Conservation (phyloP, 1,284 basidiomycete genomes). For the Pseudozyma hubeiensis region DNA sequence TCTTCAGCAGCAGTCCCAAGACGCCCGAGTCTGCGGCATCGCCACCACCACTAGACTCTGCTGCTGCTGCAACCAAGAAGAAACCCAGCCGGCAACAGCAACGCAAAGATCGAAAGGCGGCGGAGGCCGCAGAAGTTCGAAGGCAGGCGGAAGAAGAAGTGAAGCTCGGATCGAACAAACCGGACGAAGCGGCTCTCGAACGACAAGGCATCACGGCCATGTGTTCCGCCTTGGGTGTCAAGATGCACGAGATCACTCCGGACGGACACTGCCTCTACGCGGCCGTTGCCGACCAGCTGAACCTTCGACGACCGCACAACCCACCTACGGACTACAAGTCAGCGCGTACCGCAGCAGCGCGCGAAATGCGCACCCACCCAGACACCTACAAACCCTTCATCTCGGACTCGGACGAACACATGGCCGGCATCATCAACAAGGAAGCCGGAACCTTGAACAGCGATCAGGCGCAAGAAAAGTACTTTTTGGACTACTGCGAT, state of each 20-base stretch:
- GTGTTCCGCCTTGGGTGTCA: conserved; percentile 50
- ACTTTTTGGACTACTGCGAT: conserved; percentile 83
- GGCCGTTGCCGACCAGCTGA: conserved; percentile 84
- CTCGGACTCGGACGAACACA: conserved; percentile 71
- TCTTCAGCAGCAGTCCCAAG: conserved; percentile 41
- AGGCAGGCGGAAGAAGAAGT: conserved; percentile 54
- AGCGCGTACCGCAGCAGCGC: conserved; percentile 79
- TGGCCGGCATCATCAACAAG: conserved; percentile 76
- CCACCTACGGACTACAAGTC: conserved; percentile 69
- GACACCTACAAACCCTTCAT: conserved; percentile 96
- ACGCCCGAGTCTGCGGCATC: conserved; percentile 5
- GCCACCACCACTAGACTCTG: conserved; percentile 4
- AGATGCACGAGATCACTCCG: conserved; percentile 77
- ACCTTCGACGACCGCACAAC: conserved; percentile 27
- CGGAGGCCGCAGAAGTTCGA: conserved; percentile 50
- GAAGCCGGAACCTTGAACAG: conserved; percentile 72
- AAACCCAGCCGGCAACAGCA: conserved; percentile 48
- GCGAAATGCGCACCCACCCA: conserved; percentile 84
- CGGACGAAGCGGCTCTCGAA: conserved; percentile 54
- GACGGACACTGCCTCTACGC: conserved; percentile 96
- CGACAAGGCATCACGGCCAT: conserved; percentile 50
- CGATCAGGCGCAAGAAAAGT: conserved; percentile 72
- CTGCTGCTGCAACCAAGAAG: conserved; percentile 23
- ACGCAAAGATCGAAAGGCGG: conserved; percentile 59
- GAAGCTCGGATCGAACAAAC: conserved; percentile 44